These are phyloP conservation scores for Neonectria coccinea DNA, from an alignment of 2,329 filamentous ascomycete species.

Conservation along the genomic window DNA sequence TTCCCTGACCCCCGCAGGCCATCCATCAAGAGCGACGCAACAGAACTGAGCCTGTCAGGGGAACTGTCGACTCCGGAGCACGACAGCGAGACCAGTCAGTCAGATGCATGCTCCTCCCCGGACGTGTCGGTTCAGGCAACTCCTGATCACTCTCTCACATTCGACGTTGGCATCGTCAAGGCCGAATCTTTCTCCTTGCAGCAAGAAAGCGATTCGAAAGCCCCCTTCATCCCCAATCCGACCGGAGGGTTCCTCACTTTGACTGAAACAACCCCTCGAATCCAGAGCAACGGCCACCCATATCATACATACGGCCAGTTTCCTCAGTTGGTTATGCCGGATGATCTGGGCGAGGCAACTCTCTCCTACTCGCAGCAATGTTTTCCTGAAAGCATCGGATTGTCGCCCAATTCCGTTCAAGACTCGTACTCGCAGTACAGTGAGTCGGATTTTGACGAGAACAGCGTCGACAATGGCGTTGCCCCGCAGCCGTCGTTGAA, in stretches of 20 bases:
- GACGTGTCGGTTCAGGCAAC: conserved; percentile 35
- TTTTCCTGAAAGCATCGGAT: conserved; percentile 31
- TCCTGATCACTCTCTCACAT: conserved; percentile 35
- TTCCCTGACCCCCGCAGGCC: conserved; percentile 49
- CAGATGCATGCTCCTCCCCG: conserved; percentile 42
- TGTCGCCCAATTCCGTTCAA: conserved; percentile 35
- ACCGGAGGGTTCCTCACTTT: conserved; percentile 27
- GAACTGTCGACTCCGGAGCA: conserved; percentile 40
- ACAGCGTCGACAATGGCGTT: conserved; percentile 32
- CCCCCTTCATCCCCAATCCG: conserved; percentile 8
- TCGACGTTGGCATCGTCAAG: conserved; percentile 15
- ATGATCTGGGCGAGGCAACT: conserved; percentile 39
- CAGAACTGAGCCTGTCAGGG: conserved; percentile 15
- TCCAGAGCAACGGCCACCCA: conserved; percentile 1
- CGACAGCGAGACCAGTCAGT: conserved; percentile 46
- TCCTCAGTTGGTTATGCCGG: conserved; percentile 42
- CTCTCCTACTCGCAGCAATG: conserved; percentile 40
- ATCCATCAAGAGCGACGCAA: conserved; percentile 23
- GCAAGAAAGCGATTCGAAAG: conserved; percentile 4
- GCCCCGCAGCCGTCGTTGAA: conserved; percentile 50
- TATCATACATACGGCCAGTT: conserved; percentile 35
- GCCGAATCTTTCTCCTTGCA: conserved; percentile 16
- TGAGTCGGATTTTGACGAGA: conserved; percentile 34
- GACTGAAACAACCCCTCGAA: conserved; percentile 16
- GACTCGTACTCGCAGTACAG: conserved; percentile 36